These are phyloP conservation scores for Globisporangium yorkense DNA, from an alignment of 352 stramenopile genomes.

Conservation along the genomic window DNA sequence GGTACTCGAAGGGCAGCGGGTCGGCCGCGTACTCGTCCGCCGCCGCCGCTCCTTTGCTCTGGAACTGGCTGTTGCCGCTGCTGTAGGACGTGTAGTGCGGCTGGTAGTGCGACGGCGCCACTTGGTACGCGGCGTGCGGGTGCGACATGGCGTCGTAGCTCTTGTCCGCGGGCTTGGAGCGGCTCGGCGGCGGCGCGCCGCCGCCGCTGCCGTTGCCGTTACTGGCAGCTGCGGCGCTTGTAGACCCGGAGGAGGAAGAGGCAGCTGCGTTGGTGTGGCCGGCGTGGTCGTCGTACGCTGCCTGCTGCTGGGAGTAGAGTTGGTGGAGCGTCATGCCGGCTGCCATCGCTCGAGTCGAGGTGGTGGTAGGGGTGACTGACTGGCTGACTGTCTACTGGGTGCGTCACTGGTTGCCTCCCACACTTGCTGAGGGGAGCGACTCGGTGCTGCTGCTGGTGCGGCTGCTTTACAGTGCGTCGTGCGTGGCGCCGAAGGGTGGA, in stretches of 20 bases:
- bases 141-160: conserved; percentile 9
- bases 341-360: conserved; percentile 24
- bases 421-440: too few relatives aligned
- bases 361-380: background rate
- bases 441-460: too few relatives aligned
- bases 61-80: conserved; percentile 6
- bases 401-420: background rate
- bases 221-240: background rate
- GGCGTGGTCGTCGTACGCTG: conserved; percentile 19
- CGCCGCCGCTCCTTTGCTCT: conserved; percentile 14
- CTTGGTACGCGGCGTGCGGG: conserved; percentile 15
- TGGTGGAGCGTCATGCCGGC: conserved; percentile 73
- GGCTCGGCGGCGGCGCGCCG: conserved; percentile 1
- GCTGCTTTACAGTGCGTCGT: conserved; percentile 14
- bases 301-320: conserved; percentile 36
- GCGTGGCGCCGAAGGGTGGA: conserved; percentile 15
- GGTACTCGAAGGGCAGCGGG: conserved; percentile 77
- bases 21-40: conserved; percentile 72
- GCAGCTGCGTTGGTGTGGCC: conserved; percentile 2
- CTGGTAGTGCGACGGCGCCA: conserved; percentile 22
- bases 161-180: conserved; percentile 9
- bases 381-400: background rate
- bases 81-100: conserved; percentile 10
- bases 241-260: too few relatives aligned
- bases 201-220: background rate